Base-by-base conservation (phyloP, 306 rosid species). In the Trifolium dubium region DNA sequence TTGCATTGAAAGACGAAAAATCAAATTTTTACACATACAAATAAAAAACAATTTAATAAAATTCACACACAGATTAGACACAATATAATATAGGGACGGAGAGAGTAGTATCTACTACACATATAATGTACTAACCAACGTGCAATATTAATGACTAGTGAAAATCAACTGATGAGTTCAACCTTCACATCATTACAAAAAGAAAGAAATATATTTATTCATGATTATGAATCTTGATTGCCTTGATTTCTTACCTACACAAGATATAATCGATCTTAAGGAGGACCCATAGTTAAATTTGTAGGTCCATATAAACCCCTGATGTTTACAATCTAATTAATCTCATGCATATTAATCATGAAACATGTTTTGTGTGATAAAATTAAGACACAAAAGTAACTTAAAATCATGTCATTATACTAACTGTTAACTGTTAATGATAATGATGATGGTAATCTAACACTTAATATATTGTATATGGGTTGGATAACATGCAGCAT, bases 321-420 rank as follows among this genome's bases (percentile, higher is more conserved):
- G 90, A 86, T 85, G 88, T 87, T 78, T 82, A 82, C 90, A 82
- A 54, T 68, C 60, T 83, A 88, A 86, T 90, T 83, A 88, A 86
- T 90, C 80, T 75, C 62, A 75, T 65, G 35, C 66, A 28, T 59
- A 55, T 83, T 86, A 87, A 82, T 82, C 83, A 82, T 84, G 58
- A 86, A 82, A 77, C 64, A 59, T 53, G 79, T 74, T 73, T 73
- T 19, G 31, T 71, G 82, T 86, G 84, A 82, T 59, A 54, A 64
- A 81, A 81, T 85, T 54, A 91, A 88, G 91, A 79, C 67, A 78
- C 64, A 44, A 79, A 82, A 84, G 85, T 80, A 77, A 83, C 85
- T 50, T 84, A 85, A 81, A 86, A 83, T 75, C 83, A 67, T 67
- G 92, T 79, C 75, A 23, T 79, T 83, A n/a, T 68, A 53, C 31